Evolutionary conservation across 208 protist species (phyloP), one percentile per base, ranked within the genome.

Genomic region (Wallacemonas sp.): DNA sequence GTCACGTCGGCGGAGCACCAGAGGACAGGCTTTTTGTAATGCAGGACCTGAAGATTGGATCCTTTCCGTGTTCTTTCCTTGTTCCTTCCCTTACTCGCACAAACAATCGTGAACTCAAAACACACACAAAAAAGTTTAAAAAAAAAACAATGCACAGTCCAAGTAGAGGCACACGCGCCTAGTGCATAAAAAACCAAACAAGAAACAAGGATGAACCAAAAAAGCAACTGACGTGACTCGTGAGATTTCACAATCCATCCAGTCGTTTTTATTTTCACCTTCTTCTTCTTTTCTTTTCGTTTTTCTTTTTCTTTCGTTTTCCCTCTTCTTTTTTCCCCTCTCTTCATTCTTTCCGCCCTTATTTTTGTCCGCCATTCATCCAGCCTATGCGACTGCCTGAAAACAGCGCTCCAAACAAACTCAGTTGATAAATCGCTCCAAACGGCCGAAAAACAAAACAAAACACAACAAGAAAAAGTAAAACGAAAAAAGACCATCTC

Each of bases 191-290:
- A 32, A 55, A 55, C 24, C 3, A 55, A 55, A 55, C 3, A 55
- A 55, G 23, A 23, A 44, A 39, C 16, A 39, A 39, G 17, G 14
- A 57, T 24, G 5, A 57, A 1, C 5, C 23, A 57, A 57, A 38
- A 21, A 0, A 4, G 16, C 14, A 38, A 38, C n/a, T n/a, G n/a
- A n/a, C n/a, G n/a, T n/a, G n/a, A n/a, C n/a, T n/a, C n/a, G n/a
- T n/a, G n/a, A n/a, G n/a, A n/a, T n/a, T n/a, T n/a, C n/a, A n/a
- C n/a, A n/a, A n/a, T 38, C 12, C 12, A 8, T 26, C 23, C n/a
- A 43, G 19, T 41, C 55, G 21, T 61, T 41, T 61, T 61, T 23
- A 24, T 61, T 17, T 61, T 44, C 23, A 2, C 30, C 30, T 61
- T 58, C 14, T 23, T 49, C 17, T 49, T 23, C 19, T 24, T 29